Evolutionary conservation across 345 rosid species (phyloP).

Genomic region (Kandelia obovata): DNA sequence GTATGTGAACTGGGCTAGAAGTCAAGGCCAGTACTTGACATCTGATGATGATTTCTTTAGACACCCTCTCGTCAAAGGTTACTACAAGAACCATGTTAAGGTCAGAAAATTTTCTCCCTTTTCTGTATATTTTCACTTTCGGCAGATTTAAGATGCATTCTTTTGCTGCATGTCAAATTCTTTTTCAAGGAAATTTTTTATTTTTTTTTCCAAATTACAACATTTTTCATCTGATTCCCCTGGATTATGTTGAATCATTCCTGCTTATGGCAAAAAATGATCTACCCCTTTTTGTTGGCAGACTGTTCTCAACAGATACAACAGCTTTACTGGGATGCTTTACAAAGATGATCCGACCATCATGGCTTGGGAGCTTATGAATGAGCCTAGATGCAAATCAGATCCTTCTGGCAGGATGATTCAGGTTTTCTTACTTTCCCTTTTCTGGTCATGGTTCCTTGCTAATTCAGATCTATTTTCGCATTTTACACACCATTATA

Average conservation of each 20-base stretch:
- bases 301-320: constrained; percentile 31
- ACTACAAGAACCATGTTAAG: constrained; percentile 28
- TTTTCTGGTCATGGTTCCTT: background rate
- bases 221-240: background rate
- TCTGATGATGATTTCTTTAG: constrained; percentile 35
- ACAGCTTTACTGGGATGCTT: constrained; percentile 23
- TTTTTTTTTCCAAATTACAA: too few relatives aligned
- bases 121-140: background rate
- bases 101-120: background rate
- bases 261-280: background rate
- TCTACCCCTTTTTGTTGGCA: constrained; percentile 14
- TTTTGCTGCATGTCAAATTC: background rate
- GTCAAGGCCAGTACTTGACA: constrained; percentile 16
- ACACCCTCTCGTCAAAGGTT: constrained; percentile 25
- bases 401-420: constrained; percentile 32
- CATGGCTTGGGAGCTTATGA: constrained; percentile 38
- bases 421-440: constrained; percentile 17
- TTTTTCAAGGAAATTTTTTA: too few relatives aligned
- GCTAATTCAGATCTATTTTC: background rate
- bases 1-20: constrained; percentile 30
- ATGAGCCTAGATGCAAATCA: constrained; percentile 36
- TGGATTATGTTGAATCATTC: background rate
- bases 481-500: background rate
- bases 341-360: constrained; percentile 34
- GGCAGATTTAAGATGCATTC: background rate